Evolutionary conservation across 768 basidiomycete species (phyloP).

Genomic region (Chiua virens): DNA sequence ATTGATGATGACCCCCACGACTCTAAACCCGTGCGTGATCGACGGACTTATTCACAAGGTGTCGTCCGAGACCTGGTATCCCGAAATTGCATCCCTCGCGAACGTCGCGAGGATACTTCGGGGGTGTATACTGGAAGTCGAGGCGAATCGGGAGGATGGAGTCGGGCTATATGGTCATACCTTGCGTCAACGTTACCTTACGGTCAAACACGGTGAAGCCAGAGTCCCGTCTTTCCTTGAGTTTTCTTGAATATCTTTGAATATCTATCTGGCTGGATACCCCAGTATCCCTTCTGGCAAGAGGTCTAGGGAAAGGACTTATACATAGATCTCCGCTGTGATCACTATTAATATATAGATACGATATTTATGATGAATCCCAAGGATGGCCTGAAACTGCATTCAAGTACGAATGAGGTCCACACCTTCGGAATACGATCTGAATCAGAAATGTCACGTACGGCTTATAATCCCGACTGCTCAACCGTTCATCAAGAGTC

Average conservation of each 20-base stretch:
- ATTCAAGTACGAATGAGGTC: no score
- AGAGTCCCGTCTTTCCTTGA: no score
- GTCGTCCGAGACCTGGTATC: slow-evolving; percentile 24
- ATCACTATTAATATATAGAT: background rate
- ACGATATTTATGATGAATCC: background rate
- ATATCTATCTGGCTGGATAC: no score
- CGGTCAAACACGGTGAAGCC: background rate
- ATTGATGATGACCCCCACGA: slow-evolving; percentile 23
- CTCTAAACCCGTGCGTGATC: slow-evolving; percentile 9
- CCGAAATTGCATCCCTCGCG: slow-evolving; percentile 14
- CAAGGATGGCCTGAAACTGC: no score
- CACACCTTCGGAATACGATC: no score
- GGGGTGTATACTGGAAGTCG: background rate
- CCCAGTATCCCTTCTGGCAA: no score
- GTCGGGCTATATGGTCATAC: slow-evolving; percentile 13
- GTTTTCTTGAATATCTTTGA: no score
- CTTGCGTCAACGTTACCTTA: slow-evolving; percentile 7
- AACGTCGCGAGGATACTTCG: background rate
- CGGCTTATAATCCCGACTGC: no score
- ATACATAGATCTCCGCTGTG: background rate
- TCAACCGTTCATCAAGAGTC: no score
- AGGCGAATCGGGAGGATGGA: slow-evolving; percentile 6
- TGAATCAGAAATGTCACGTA: no score
- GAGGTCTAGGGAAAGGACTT: background rate
- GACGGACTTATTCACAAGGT: slow-evolving; percentile 24